Evolutionary conservation across 257 asterid genomes (phyloP), one percentile per base, ranked within the genome.

Genomic region (Solanum sitiens): DNA sequence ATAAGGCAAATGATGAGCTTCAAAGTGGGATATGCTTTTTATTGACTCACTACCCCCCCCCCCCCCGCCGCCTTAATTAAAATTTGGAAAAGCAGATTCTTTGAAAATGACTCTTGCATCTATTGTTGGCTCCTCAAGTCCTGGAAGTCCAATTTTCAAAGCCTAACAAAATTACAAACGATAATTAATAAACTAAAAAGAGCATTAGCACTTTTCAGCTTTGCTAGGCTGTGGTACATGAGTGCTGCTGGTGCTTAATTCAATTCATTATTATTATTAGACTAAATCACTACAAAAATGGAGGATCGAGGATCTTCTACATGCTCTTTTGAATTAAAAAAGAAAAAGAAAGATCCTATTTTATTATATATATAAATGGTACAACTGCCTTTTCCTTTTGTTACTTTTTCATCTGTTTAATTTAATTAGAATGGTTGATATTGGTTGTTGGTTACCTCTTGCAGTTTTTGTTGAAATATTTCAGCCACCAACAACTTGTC

Each of bases 111-210:
- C 86, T 13, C 63, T 14, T 11, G 18, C 67, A 23, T 75, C 8
- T 11, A 39, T 56, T 87, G 93, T 92, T 92, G 93, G 95, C 79
- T 94, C 98, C 98, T 45, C 68, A 87, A 91, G 83, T 87, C 84
- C 70, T 18, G 98, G 98, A 94, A 92, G 86, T 80, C 86, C 63
- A 61, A 11, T 76, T 33, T 59, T 20, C 12, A 59, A 86, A 83
- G 82, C 25, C 10, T 68, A 14, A 39, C 33, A 11, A 75, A 11
- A 75, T 27, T 47, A 75, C 83, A 75, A 23, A 75, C 10, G 4
- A 75, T 6, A 39, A 75, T 75, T 21, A 2, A 74, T 74, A 74
- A 39, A n/a, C 35, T n/a, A 76, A 76, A 76, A 76, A 42, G 61
- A 76, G 27, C 83, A 42, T 76, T 75, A 39, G 20, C 18, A 75